Percentiles rank a stretch among this genome's conserved stretches.
These are phyloP conservation scores for Discostella stelligera DNA, from an alignment of 352 stramenopile genomes.

Conservation along the genomic window DNA sequence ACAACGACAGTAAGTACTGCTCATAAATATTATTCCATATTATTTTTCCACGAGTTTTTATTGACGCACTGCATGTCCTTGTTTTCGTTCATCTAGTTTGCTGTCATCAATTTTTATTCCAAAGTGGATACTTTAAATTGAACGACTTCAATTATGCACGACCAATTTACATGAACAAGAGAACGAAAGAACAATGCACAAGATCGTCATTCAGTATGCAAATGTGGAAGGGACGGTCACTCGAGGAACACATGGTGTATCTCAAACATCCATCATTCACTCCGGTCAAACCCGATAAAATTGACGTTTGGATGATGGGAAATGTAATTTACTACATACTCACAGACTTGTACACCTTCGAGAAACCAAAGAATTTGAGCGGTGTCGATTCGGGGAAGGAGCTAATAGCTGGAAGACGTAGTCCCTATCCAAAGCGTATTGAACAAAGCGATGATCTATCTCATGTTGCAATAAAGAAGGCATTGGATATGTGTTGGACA, in stretches of 20 bases:
- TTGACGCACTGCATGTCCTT: neutral
- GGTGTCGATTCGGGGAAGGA: slow-evolving; percentile 8
- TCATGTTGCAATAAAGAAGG: slow-evolving; percentile 42
- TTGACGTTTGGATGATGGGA: slow-evolving; percentile 53
- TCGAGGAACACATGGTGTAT: slow-evolving; percentile 29
- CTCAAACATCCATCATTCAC: slow-evolving; percentile 2
- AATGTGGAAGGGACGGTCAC: slow-evolving; percentile 43
- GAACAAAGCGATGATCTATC: slow-evolving; percentile 36
- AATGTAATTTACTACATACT: slow-evolving; percentile 53
- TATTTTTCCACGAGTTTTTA: neutral
- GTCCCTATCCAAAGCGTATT: slow-evolving; percentile 33
- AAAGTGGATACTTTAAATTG: slow-evolving; percentile 56
- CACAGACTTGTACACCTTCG: slow-evolving; percentile 45
- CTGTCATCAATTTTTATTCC: slow-evolving; percentile 58
- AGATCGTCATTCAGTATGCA: slow-evolving; percentile 5
- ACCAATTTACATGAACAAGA: slow-evolving; percentile 47
- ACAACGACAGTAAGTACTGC: slow-evolving; percentile 48
- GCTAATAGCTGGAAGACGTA: slow-evolving; percentile 30
- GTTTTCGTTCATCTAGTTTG: slow-evolving; percentile 28
- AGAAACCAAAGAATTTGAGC: slow-evolving; percentile 41
- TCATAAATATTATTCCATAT: neutral
- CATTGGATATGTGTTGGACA: slow-evolving; percentile 54
- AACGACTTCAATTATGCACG: slow-evolving; percentile 55
- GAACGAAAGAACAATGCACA: slow-evolving; percentile 35
- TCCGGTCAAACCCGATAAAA: slow-evolving; percentile 23